Conservation (phyloP, 2,329 filamentous ascomycete species). For the Exophiala spinifera region DNA sequence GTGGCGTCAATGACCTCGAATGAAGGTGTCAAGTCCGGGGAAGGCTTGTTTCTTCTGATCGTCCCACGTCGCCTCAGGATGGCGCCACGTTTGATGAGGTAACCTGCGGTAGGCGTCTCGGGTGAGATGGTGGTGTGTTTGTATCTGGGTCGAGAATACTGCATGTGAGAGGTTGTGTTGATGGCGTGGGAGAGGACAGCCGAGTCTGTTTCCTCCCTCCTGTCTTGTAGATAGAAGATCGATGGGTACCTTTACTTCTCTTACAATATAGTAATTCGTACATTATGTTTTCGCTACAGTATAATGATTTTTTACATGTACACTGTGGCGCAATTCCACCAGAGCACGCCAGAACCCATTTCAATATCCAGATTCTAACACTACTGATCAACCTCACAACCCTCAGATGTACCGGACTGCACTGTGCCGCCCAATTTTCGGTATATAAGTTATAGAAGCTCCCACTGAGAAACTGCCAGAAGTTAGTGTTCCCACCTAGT, state of each 20-base stretch:
- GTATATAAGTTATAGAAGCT: constrained; percentile 82
- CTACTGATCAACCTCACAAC: constrained; percentile 15
- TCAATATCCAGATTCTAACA: constrained; percentile 10
- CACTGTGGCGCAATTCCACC: too few relatives aligned
- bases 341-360: too few relatives aligned
- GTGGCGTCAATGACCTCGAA: constrained; percentile 39
- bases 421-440: constrained; percentile 58
- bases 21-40: constrained; percentile 11
- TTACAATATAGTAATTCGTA: too few relatives aligned
- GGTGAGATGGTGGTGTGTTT: background rate
- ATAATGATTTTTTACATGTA: too few relatives aligned
- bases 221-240: too few relatives aligned
- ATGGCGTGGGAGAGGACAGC: too few relatives aligned
- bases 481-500: constrained; percentile 63
- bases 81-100: constrained; percentile 7
- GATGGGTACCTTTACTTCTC: too few relatives aligned
- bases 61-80: constrained; percentile 1
- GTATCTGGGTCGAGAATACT: too few relatives aligned
- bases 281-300: too few relatives aligned
- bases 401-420: constrained; percentile 19
- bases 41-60: background rate
- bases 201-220: too few relatives aligned
- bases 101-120: background rate
- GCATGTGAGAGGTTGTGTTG: too few relatives aligned
- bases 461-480: constrained; percentile 72